A percentile compares a stretch with the other conserved stretches of the same genome.
Conservation (phyloP, 805 yeast species). For the Candida khao-thaluensis region DNA sequence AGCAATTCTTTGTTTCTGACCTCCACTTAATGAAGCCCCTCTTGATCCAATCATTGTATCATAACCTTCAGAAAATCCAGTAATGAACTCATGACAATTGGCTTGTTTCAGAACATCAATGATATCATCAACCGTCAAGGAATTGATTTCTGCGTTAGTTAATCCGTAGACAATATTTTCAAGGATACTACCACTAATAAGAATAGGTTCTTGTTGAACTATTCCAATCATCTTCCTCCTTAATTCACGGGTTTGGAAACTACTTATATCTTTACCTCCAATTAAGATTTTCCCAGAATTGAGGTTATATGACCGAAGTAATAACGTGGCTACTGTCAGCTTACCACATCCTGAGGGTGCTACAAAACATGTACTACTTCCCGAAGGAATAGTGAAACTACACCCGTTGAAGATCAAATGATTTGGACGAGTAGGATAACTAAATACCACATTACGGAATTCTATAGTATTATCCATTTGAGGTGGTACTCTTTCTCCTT, state of each 20-base stretch:
- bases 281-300: constrained; percentile 47
- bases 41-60: constrained; percentile 56
- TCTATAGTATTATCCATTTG: constrained; percentile 31
- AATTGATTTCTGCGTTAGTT: constrained; percentile 34
- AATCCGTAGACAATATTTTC: constrained; percentile 58
- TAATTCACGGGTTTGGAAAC: constrained; percentile 48
- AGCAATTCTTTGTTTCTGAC: constrained; percentile 75
- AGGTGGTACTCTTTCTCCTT: constrained; percentile 21
- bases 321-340: constrained; percentile 54
- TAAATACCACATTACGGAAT: constrained; percentile 39
- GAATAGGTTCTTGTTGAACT: constrained; percentile 62
- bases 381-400: constrained; percentile 33
- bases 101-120: constrained; percentile 49
- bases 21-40: constrained; percentile 65
- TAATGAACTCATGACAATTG: constrained; percentile 57
- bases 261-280: constrained; percentile 51
- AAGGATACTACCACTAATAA: constrained; percentile 53
- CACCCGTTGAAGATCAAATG: constrained; percentile 38
- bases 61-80: constrained; percentile 57
- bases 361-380: constrained; percentile 43
- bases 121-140: constrained; percentile 41
- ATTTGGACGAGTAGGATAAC: constrained; percentile 41
- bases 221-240: constrained; percentile 52
- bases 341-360: constrained; percentile 67
- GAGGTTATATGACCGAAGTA: constrained; percentile 53